Conservation (phyloP, 441 rosid genomes). For the Eugenia klotzschiana region DNA sequence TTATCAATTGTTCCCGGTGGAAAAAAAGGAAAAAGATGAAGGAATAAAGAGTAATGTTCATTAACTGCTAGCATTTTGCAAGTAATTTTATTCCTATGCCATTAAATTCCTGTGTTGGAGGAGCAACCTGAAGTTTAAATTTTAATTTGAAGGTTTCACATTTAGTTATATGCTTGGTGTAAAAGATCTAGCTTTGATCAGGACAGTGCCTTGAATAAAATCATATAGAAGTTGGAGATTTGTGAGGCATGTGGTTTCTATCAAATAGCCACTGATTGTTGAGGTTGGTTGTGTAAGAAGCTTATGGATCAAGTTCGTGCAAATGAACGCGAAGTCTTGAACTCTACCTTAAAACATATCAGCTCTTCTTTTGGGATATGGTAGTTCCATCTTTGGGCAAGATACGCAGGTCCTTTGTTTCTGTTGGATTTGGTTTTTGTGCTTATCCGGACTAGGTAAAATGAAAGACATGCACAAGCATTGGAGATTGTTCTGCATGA, state of each 20-base stretch:
- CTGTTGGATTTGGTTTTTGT: neutral
- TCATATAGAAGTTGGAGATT: neutral
- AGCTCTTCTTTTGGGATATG: neutral
- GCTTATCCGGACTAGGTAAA: neutral
- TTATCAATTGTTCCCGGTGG: neutral
- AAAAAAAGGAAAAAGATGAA: neutral
- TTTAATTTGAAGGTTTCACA: neutral
- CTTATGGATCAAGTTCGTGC: neutral
- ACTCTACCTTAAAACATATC: neutral
- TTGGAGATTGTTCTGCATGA: neutral
- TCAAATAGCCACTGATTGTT: neutral
- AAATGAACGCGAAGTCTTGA: neutral
- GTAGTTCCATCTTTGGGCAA: neutral
- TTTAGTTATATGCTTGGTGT: neutral
- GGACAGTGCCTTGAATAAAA: neutral
- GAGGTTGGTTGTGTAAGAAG: neutral
- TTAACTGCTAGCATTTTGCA: neutral
- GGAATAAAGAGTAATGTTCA: neutral
- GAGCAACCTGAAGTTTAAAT: neutral
- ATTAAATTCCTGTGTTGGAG: neutral
- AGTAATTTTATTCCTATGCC: neutral
- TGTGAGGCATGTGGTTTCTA: neutral
- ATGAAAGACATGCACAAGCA: neutral
- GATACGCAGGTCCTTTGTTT: neutral
- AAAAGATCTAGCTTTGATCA: neutral